Percentiles rank a stretch among this genome's conserved stretches.
Evolutionary conservation across 345 rosid genomes (phyloP).

Genomic region (Eucalyptus curtisii): DNA sequence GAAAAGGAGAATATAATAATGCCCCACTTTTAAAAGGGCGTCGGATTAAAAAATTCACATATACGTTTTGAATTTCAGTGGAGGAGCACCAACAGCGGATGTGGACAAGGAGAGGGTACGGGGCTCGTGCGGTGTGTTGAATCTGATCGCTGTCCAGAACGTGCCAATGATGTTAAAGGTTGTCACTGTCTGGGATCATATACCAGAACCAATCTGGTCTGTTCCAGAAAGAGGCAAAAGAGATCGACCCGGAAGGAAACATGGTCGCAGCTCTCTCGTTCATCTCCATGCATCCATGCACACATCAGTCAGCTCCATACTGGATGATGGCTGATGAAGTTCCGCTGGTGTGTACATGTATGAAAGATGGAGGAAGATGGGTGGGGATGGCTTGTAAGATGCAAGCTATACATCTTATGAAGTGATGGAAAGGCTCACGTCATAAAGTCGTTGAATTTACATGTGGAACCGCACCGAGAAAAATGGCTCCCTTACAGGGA

Average conservation of each 20-base stretch:
- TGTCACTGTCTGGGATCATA: constrained; percentile 14
- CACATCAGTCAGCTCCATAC: no score
- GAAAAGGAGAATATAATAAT: background rate
- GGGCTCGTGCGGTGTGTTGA: background rate
- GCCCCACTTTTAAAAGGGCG: background rate
- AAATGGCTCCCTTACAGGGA: background rate
- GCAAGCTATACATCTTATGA: background rate
- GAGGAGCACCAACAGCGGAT: background rate
- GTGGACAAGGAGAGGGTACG: background rate
- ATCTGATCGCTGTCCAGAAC: background rate
- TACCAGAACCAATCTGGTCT: constrained; percentile 7
- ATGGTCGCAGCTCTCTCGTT: background rate
- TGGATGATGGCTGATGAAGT: background rate
- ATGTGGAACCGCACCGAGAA: background rate
- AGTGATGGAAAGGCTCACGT: background rate
- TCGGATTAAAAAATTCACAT: background rate
- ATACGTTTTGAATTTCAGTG: background rate
- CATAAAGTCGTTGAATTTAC: background rate
- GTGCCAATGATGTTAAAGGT: background rate
- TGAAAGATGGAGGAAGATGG: background rate
- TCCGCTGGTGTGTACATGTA: background rate
- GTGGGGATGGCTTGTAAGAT: background rate
- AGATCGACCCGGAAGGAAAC: background rate
- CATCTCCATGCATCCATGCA: background rate
- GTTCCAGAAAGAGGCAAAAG: constrained; percentile 15